These are phyloP conservation scores for Cymbopogon citratus DNA, from an alignment of 176 grass and related monocot species.

Conservation along the genomic window DNA sequence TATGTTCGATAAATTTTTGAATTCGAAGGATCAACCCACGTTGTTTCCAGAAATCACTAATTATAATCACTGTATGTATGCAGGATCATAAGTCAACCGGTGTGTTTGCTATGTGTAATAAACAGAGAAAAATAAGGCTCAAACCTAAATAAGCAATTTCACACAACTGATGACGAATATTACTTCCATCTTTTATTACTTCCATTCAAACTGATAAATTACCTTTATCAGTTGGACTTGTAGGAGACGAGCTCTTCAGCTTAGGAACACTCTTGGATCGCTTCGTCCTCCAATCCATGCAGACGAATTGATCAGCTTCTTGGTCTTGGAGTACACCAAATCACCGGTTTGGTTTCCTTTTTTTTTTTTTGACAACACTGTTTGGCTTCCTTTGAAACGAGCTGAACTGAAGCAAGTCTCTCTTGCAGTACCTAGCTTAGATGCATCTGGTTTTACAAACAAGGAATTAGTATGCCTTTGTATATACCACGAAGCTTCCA, in stretches of 20 bases:
- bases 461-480: neutral
- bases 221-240: conserved; percentile 38
- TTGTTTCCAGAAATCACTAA: neutral
- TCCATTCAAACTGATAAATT: neutral
- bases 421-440: neutral
- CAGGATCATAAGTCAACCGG: neutral
- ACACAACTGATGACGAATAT: neutral
- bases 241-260: conserved; percentile 37
- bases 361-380: no score
- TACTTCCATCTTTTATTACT: neutral
- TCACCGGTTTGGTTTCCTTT: no score
- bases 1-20: neutral
- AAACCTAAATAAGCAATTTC: neutral
- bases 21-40: neutral
- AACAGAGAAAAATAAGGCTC: neutral
- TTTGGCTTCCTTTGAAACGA: neutral
- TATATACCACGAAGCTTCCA: conserved; percentile 1
- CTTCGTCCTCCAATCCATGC: conserved; percentile 43
- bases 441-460: conserved; percentile 10
- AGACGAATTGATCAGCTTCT: neutral
- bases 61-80: no score
- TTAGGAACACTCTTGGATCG: conserved; percentile 36
- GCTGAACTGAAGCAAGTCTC: neutral
- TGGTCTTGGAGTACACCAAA: neutral
- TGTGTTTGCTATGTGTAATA: neutral